Conservation (phyloP, 1,139 yeast species). For the Hyphopichia khmerensis region DNA sequence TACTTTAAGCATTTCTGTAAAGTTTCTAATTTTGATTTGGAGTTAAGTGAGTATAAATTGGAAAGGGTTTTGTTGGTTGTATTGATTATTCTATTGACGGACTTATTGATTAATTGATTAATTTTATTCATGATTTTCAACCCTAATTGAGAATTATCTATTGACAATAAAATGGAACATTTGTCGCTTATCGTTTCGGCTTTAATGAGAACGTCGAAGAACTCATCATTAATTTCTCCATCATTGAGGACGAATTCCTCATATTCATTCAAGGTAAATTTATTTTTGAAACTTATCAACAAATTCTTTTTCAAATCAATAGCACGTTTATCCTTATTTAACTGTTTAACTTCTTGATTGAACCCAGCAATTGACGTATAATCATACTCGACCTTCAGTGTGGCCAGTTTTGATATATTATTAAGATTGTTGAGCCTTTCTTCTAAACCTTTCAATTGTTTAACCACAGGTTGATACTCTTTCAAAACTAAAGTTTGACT, state of each 20-base stretch:
- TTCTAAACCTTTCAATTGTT: slow-evolving; percentile 44
- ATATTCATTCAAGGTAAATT: slow-evolving; percentile 68
- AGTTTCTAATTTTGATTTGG: slow-evolving; percentile 23
- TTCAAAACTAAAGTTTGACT: slow-evolving; percentile 58
- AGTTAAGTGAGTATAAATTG: slow-evolving; percentile 34
- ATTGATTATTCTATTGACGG: slow-evolving; percentile 48
- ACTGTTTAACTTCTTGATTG: slow-evolving; percentile 35
- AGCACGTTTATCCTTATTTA: slow-evolving; percentile 41
- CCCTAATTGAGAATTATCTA: slow-evolving; percentile 74
- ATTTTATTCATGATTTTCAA: slow-evolving; percentile 63
- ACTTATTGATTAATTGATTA: slow-evolving; percentile 49
- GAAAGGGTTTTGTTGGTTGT: slow-evolving; percentile 36
- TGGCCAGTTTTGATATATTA: slow-evolving; percentile 26
- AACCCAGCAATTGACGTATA: slow-evolving; percentile 19
- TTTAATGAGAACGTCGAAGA: slow-evolving; percentile 59
- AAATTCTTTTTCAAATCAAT: slow-evolving; percentile 54
- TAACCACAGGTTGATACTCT: slow-evolving; percentile 60
- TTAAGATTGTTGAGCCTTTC: slow-evolving; percentile 42
- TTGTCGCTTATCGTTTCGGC: slow-evolving; percentile 65
- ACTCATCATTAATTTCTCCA: slow-evolving; percentile 51
- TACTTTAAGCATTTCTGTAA: slow-evolving; percentile 36
- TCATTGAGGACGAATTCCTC: slow-evolving; percentile 59
- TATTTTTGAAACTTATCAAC: slow-evolving; percentile 56
- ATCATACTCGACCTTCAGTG: slow-evolving; percentile 33
- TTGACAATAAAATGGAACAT: slow-evolving; percentile 65